Evolutionary conservation across 768 basidiomycete species (phyloP).

Genomic region (Solioccasus polychromus): DNA sequence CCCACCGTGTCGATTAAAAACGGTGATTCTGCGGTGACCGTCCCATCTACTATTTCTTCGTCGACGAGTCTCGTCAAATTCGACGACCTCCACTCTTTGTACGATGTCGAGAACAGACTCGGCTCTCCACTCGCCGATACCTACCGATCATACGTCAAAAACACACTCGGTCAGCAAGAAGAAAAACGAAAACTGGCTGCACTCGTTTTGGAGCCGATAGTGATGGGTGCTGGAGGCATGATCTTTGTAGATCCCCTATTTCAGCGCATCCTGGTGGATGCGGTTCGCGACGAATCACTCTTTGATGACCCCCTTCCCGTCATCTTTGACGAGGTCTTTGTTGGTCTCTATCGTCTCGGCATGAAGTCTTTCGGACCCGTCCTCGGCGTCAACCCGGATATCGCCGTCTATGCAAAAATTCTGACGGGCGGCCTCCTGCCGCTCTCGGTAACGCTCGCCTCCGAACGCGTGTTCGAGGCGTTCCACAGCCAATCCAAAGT

Average conservation of each 20-base stretch:
- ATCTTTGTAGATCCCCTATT: constrained; percentile 96
- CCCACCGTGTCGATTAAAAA: constrained; percentile 71
- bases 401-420: constrained; percentile 90
- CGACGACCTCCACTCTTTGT: constrained; percentile 55
- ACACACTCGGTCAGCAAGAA: constrained; percentile 40
- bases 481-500: constrained; percentile 75
- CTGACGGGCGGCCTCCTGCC: constrained; percentile 92
- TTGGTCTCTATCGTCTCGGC: constrained; percentile 87
- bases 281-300: constrained; percentile 53
- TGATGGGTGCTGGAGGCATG: constrained; percentile 97
- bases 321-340: constrained; percentile 95
- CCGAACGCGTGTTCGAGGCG: constrained; percentile 72
- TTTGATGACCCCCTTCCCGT: constrained; percentile 67
- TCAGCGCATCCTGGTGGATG: constrained; percentile 83
- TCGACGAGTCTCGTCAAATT: constrained; percentile 22
- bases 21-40: constrained; percentile 50
- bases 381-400: constrained; percentile 77
- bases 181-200: constrained; percentile 56
- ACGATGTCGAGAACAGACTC: constrained; percentile 66
- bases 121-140: constrained; percentile 54
- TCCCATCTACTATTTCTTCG: constrained; percentile 49
- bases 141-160: constrained; percentile 59
- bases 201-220: constrained; percentile 84
- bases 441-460: constrained; percentile 80
- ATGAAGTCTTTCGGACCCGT: constrained; percentile 60